These are phyloP conservation scores for Sugiyamaella castrensis DNA, from an alignment of 1,139 yeast species.

Conservation along the genomic window DNA sequence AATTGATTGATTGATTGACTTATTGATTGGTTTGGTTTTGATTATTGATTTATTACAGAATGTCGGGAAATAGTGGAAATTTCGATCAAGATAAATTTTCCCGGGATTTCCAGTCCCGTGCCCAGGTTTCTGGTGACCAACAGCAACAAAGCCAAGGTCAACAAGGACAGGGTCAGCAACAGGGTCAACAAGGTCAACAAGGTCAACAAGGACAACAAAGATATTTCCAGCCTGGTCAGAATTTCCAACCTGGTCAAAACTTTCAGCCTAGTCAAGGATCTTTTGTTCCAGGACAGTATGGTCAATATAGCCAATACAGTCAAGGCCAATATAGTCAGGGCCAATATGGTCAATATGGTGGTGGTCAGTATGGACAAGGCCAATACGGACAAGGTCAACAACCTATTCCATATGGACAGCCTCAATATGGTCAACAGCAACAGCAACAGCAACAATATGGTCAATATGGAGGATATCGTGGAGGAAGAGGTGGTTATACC, in stretches of 20 bases:
- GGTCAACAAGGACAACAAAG: conserved; percentile 15
- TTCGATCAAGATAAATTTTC: conserved; percentile 15
- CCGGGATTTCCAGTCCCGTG: conserved; percentile 16
- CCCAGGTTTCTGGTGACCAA: conserved; percentile 10
- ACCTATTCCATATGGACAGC: conserved; percentile 29
- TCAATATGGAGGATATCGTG: conserved; percentile 25
- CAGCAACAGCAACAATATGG: conserved; percentile 32
- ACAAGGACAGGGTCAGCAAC: conserved; percentile 7
- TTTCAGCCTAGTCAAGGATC: conserved; percentile 14
- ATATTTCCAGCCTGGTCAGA: conserved; percentile 19
- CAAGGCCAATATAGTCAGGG: conserved; percentile 24
- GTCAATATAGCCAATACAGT: conserved; percentile 33
- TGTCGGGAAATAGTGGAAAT: conserved; percentile 11
- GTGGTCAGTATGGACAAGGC: conserved; percentile 33
- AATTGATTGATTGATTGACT: too few relatives aligned
- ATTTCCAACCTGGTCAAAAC: conserved; percentile 18
- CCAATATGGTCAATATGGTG: conserved; percentile 32
- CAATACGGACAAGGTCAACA: conserved; percentile 35
- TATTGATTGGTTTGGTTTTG: too few relatives aligned
- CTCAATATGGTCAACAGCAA: conserved; percentile 35
- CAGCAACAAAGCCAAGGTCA: conserved; percentile 14
- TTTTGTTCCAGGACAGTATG: conserved; percentile 26
- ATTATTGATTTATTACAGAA: background rate
- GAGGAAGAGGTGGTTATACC: conserved; percentile 32
- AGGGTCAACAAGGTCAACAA: too few relatives aligned